Conservation (phyloP, 202 grass and related monocot genomes). For the Digitaria exilis region DNA sequence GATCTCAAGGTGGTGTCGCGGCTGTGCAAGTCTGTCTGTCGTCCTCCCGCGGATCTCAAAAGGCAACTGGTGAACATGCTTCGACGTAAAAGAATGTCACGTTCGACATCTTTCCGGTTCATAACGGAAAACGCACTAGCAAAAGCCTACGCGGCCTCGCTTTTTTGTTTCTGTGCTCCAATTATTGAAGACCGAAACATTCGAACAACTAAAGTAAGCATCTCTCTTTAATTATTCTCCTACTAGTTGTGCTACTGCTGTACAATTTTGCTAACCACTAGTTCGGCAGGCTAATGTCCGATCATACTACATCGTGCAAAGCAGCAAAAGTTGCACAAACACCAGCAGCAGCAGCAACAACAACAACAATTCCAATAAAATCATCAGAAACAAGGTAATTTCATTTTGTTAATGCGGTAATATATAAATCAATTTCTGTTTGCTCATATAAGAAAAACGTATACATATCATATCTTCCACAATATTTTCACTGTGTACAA, state of each 20-base stretch:
- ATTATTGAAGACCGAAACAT: conserved; percentile 37
- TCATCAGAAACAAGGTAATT: too few relatives aligned
- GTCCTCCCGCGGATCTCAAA: not conserved
- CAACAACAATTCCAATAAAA: too few relatives aligned
- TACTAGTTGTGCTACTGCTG: not conserved
- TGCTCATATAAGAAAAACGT: not conserved
- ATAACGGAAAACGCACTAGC: not conserved
- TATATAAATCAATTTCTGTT: not conserved
- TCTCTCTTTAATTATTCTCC: not conserved
- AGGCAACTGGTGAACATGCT: not conserved
- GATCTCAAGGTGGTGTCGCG: not conserved
- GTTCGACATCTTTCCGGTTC: not conserved
- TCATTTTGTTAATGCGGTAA: not conserved
- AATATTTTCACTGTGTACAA: not conserved
- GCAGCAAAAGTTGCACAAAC: not conserved
- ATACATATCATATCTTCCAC: conserved; percentile 5
- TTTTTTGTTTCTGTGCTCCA: conserved; percentile 7
- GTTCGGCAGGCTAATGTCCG: not conserved
- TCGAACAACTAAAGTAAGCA: conserved; percentile 43
- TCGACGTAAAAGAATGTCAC: conserved; percentile 14
- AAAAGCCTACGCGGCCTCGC: not conserved
- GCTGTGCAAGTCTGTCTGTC: not conserved
- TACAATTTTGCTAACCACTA: conserved; percentile 15
- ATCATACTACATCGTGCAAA: not conserved
- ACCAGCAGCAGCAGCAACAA: too few relatives aligned